Evolutionary conservation across 192 early-diverging fungal genomes (phyloP).

Genomic region (Dissophora globulifera): DNA sequence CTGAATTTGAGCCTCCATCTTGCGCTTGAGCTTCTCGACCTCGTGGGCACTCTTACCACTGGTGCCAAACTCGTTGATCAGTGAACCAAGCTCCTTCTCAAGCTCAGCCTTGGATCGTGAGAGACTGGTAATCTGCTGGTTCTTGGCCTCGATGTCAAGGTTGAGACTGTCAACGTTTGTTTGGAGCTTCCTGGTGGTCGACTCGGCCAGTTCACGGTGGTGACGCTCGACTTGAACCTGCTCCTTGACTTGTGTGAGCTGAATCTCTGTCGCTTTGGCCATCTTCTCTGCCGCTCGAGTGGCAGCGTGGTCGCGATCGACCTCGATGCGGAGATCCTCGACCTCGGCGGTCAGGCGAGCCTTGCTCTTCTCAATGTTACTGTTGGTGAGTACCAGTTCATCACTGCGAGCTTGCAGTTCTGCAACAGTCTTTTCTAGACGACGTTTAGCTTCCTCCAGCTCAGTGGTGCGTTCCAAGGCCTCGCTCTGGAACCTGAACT

Average conservation of each 20-base stretch:
- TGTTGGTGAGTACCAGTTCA: constrained; percentile 65
- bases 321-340: constrained; percentile 79
- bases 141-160: constrained; percentile 68
- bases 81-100: constrained; percentile 70
- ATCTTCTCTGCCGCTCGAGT: constrained; percentile 73
- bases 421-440: constrained; percentile 43
- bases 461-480: constrained; percentile 41
- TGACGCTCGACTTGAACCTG: constrained; percentile 68
- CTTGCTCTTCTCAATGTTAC: constrained; percentile 78
- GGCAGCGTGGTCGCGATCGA: constrained; percentile 78
- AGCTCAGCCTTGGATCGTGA: constrained; percentile 74
- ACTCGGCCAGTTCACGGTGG: constrained; percentile 69
- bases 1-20: constrained; percentile 68
- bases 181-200: constrained; percentile 69
- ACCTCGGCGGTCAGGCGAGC: constrained; percentile 72
- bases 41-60: constrained; percentile 80
- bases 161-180: constrained; percentile 64
- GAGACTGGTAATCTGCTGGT: constrained; percentile 58
- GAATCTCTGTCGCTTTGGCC: constrained; percentile 68
- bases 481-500: constrained; percentile 64
- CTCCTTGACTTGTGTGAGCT: constrained; percentile 61
- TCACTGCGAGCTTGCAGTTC: constrained; percentile 42
- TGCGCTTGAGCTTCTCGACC: constrained; percentile 71
- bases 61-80: constrained; percentile 81
- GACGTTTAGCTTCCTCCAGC: constrained; percentile 60